Percentiles rank a stretch among this genome's conserved stretches.
These are phyloP conservation scores for Fusarium brachygibbosum DNA, from an alignment of 2,329 filamentous ascomycete genomes.

Conservation along the genomic window DNA sequence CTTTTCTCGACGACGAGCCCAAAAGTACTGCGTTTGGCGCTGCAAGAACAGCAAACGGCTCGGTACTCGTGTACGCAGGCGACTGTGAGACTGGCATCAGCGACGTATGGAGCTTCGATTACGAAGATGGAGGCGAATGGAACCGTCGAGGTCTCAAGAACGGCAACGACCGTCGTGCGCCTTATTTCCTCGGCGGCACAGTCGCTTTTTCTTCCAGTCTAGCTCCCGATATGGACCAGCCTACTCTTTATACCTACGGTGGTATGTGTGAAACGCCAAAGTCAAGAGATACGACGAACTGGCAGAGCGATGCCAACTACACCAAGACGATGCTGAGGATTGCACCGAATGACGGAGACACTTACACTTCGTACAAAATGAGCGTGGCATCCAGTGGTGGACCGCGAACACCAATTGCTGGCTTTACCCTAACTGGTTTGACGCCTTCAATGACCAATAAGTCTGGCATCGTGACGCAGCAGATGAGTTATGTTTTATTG, in stretches of 20 bases:
- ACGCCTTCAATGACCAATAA: slow-evolving; percentile 77
- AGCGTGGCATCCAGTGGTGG: slow-evolving; percentile 63
- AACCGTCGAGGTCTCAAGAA: slow-evolving; percentile 43
- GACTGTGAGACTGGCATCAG: slow-evolving; percentile 72
- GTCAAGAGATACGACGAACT: slow-evolving; percentile 58
- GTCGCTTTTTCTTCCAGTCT: slow-evolving; percentile 77
- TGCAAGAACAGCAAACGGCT: slow-evolving; percentile 74
- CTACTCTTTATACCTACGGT: slow-evolving; percentile 81
- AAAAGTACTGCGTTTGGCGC: slow-evolving; percentile 74
- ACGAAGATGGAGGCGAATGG: slow-evolving; percentile 32
- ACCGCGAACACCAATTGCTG: slow-evolving; percentile 83
- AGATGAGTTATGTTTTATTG: slow-evolving; percentile 83
- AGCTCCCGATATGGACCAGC: slow-evolving; percentile 65
- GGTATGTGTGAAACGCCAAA: slow-evolving; percentile 81
- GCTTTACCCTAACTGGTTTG: slow-evolving; percentile 84
- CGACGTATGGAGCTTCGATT: slow-evolving; percentile 75
- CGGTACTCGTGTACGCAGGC: slow-evolving; percentile 80
- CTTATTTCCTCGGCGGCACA: slow-evolving; percentile 67
- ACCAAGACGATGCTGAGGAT: slow-evolving; percentile 83
- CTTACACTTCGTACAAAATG: slow-evolving; percentile 53
- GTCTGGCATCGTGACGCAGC: slow-evolving; percentile 75
- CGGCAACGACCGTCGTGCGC: slow-evolving; percentile 50
- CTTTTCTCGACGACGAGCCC: slow-evolving; percentile 68
- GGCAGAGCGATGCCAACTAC: slow-evolving; percentile 80
- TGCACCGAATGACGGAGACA: slow-evolving; percentile 57